These are phyloP conservation scores for Delonix regia DNA, from an alignment of 306 rosid species.

Conservation along the genomic window DNA sequence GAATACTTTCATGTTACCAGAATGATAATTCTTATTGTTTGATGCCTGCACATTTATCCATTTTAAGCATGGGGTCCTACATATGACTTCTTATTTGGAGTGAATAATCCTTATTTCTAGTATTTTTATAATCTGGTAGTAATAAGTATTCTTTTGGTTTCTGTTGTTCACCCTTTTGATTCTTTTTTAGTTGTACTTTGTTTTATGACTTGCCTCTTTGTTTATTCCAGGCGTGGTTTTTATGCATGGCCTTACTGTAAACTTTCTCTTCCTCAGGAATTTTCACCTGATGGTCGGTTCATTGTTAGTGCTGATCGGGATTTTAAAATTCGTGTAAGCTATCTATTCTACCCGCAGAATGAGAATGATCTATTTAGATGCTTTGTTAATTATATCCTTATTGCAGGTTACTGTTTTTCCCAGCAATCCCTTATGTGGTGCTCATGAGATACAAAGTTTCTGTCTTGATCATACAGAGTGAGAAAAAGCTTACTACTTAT, in stretches of 20 bases:
- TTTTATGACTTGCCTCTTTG: no score
- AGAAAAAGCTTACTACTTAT: constrained; percentile 35
- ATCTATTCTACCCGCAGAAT: background rate
- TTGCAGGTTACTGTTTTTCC: constrained; percentile 78
- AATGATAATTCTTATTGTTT: background rate
- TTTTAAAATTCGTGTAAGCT: constrained; percentile 86
- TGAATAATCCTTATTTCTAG: background rate
- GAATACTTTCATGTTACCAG: background rate
- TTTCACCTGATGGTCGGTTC: constrained; percentile 75
- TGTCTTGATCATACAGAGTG: constrained; percentile 96
- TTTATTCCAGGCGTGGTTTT: constrained; percentile 4
- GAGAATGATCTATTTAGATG: constrained; percentile 6
- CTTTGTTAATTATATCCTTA: constrained; percentile 9
- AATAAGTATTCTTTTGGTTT: background rate
- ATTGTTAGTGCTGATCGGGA: constrained; percentile 90
- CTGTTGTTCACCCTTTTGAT: background rate
- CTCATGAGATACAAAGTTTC: constrained; percentile 87
- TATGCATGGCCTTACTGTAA: background rate
- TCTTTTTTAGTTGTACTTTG: background rate
- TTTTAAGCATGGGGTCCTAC: background rate
- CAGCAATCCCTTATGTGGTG: constrained; percentile 69
- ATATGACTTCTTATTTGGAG: background rate
- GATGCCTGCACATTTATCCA: background rate
- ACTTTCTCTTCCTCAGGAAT: constrained; percentile 56
- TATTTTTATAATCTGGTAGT: background rate